Conservation (phyloP, 192 early-diverging fungal genomes). For the Glomus cerebriforme region DNA sequence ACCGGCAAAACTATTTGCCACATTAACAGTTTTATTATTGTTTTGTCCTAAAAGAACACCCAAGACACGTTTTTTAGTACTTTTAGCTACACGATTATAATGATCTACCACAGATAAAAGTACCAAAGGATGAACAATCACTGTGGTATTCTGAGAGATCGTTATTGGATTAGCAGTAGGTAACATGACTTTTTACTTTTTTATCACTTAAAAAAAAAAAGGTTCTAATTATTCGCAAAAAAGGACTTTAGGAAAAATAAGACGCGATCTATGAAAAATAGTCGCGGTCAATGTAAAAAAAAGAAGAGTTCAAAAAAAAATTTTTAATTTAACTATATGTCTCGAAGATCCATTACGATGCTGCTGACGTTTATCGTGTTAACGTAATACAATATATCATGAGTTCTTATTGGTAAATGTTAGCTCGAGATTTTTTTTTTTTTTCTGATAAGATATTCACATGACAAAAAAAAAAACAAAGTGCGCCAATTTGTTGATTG, state of each 20-base stretch:
- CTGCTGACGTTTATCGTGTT: too few relatives aligned
- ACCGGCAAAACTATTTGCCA: constrained; percentile 98
- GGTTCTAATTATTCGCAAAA: background rate
- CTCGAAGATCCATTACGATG: too few relatives aligned
- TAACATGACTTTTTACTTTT: constrained; percentile 26
- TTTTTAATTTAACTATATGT: background rate
- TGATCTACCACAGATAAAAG: constrained; percentile 99
- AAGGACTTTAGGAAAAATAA: background rate
- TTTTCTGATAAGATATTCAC: too few relatives aligned
- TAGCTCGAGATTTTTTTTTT: too few relatives aligned
- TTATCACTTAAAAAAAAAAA: background rate
- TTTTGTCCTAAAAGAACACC: constrained; percentile 94
- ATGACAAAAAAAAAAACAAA: too few relatives aligned
- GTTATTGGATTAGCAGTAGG: constrained; percentile 46
- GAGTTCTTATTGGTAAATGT: too few relatives aligned
- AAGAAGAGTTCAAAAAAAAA: background rate
- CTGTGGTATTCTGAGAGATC: constrained; percentile 54
- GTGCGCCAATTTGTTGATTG: too few relatives aligned
- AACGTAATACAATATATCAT: too few relatives aligned
- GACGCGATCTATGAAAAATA: background rate
- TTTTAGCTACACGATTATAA: constrained; percentile 94
- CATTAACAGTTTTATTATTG: constrained; percentile 85
- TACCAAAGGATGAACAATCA: constrained; percentile 96
- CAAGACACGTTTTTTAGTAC: constrained; percentile 94
- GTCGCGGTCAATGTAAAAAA: background rate